Evolutionary conservation across 306 rosid species (phyloP), one percentile per base, ranked within the genome.

Genomic region (Macrotyloma uniflorum): DNA sequence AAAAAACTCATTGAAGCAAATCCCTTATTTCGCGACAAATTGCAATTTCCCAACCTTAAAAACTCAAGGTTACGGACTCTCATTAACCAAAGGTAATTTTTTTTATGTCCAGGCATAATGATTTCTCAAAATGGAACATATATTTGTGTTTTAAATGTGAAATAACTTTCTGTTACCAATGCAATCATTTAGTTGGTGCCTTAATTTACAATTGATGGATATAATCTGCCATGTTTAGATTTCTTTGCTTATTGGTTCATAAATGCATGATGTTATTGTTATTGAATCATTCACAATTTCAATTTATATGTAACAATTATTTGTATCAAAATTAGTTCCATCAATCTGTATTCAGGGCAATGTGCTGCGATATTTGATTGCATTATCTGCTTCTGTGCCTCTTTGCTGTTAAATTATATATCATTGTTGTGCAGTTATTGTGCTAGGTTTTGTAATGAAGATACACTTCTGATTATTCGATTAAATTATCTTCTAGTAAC

Each of bases 1-100:
- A 95, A 95, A 87, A 95, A 95, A 88, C 89, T 95, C 84, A 92
- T 95, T 32, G 98, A 95, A 84, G 98, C 98, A 5, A 95, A 95
- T 83, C 98, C 98, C 32, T 81, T 95, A 30, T 95, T 95, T 78
- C 97, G 98, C 5, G 98, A 95, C 83, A 95, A 95, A 81, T 84
- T 95, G 89, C 98, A 95, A 73, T 95, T 95, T 79, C 98, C 98
- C 14, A 92, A 87, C 83, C 98, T 95, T 38, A 95, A 95, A 54
- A 95, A 93, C 81, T 95, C 98, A 2, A 89, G 98, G 87, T 79
- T 95, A 43, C 90, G 98, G 68, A 95, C 98, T 77, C 97, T 95
- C 55, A 95, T 95, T 67, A 95, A 95, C 82, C 98, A 95, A 85
- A 95, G 98, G 98, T 95, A 85, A 61, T 62, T 24, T 69, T 36